These are phyloP conservation scores for Fusarium poae DNA, from an alignment of 2,329 filamentous ascomycete species.

Conservation along the genomic window DNA sequence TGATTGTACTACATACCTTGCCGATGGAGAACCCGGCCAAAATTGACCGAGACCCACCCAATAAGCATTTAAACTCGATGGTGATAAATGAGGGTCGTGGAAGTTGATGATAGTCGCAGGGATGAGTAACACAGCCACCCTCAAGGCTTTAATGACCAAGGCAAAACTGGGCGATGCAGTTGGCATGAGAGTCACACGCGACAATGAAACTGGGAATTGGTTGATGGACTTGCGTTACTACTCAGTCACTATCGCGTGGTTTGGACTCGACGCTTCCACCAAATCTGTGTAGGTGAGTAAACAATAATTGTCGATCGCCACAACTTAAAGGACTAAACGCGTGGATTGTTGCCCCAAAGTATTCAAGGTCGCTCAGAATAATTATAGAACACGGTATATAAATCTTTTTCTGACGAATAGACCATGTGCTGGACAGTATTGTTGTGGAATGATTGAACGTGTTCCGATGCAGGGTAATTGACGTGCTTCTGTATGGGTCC, in stretches of 20 bases:
- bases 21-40: neutral
- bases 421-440: no score
- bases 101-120: neutral
- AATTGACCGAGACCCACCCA: constrained; percentile 1
- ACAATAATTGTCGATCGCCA: no score
- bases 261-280: no score
- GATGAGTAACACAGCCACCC: neutral
- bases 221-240: no score
- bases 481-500: neutral
- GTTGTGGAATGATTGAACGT: rapidly evolving
- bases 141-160: neutral
- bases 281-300: rapidly evolving
- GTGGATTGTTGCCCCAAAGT: neutral
- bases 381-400: rapidly evolving
- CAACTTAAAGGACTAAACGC: neutral
- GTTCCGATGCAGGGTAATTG: neutral
- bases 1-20: no score
- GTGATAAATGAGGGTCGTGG: no score
- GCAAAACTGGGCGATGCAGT: neutral
- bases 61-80: neutral
- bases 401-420: rapidly evolving
- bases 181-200: neutral
- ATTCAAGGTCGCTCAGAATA: rapidly evolving
- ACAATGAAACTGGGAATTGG: neutral
- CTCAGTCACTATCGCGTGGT: no score